Evolutionary conservation across 768 basidiomycete species (phyloP).

Genomic region (Termitomyces titanicus): DNA sequence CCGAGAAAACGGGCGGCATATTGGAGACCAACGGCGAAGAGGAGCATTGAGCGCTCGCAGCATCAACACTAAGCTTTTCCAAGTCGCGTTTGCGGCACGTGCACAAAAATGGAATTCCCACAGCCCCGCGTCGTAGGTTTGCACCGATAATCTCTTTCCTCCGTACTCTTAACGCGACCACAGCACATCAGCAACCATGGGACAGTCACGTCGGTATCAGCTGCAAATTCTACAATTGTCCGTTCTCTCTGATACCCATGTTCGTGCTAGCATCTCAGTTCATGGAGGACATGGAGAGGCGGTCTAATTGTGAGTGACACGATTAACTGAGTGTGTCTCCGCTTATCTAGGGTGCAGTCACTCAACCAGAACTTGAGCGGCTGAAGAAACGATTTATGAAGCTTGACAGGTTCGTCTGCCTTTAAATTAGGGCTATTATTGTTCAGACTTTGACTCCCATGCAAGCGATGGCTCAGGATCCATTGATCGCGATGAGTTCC

Average conservation of each 20-base stretch:
- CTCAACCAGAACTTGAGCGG: constrained; percentile 87
- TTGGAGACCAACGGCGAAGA: background rate
- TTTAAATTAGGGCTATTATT: background rate
- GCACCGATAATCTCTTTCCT: too few species aligned
- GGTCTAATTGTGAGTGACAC: constrained; percentile 85
- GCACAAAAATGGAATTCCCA: constrained; percentile 2
- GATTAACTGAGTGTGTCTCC: background rate
- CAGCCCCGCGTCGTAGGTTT: background rate
- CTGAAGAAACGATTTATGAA: constrained; percentile 99
- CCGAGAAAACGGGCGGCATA: background rate
- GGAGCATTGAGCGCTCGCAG: background rate
- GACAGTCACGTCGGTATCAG: constrained; percentile 71
- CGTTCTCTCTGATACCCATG: constrained; percentile 5
- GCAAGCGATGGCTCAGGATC: constrained; percentile 94
- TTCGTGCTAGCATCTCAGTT: constrained; percentile 74
- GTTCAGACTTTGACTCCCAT: background rate
- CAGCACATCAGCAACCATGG: constrained; percentile 36
- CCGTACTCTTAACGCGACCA: background rate
- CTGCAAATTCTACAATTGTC: background rate
- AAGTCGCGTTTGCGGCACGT: constrained; percentile 5
- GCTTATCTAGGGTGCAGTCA: constrained; percentile 57
- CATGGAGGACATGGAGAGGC: constrained; percentile 97
- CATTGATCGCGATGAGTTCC: constrained; percentile 97
- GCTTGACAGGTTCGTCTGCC: constrained; percentile 70
- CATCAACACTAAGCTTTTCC: background rate